Conservation (phyloP, 192 early-diverging fungal genomes). For the Coemansia sp. region DNA sequence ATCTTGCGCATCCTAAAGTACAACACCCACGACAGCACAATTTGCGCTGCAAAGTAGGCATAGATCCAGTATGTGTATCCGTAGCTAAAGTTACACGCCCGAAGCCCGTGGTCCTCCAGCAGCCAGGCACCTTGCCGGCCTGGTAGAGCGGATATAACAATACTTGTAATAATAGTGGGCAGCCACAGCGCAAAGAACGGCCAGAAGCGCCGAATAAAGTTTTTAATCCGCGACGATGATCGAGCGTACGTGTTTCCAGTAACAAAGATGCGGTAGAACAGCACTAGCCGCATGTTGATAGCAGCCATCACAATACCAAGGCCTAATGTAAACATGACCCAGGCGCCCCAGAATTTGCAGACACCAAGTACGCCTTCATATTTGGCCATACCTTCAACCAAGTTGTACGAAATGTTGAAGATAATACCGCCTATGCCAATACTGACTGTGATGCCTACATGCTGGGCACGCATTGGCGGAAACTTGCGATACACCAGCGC, state of each 20-base stretch:
- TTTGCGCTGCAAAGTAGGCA: conserved; percentile 33
- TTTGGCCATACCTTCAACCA: conserved; percentile 39
- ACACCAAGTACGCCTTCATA: conserved; percentile 33
- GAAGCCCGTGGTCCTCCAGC: conserved; percentile 35
- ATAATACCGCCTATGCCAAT: conserved; percentile 35
- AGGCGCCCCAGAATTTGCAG: conserved; percentile 36
- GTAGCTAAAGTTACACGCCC: conserved; percentile 38
- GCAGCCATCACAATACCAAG: conserved; percentile 20
- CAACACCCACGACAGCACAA: conserved; percentile 36
- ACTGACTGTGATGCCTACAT: conserved; percentile 38
- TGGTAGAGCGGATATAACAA: conserved; percentile 20
- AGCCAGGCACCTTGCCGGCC: conserved; percentile 43
- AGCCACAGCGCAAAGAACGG: conserved; percentile 35
- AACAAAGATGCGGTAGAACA: conserved; percentile 41
- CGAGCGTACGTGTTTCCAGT: conserved; percentile 27
- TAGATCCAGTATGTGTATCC: conserved; percentile 42
- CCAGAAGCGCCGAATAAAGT: conserved; percentile 40
- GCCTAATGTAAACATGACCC: conserved; percentile 36
- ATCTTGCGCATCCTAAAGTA: conserved; percentile 39
- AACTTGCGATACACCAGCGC: conserved; percentile 26
- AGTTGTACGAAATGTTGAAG: conserved; percentile 39
- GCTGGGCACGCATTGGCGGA: conserved; percentile 43
- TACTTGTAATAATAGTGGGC: conserved; percentile 27
- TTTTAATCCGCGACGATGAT: conserved; percentile 9
- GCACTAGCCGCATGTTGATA: conserved; percentile 37